phyloP scores from a whole-genome alignment of 1,284 basidiomycete species.

The Wallemia hederae region DNA sequence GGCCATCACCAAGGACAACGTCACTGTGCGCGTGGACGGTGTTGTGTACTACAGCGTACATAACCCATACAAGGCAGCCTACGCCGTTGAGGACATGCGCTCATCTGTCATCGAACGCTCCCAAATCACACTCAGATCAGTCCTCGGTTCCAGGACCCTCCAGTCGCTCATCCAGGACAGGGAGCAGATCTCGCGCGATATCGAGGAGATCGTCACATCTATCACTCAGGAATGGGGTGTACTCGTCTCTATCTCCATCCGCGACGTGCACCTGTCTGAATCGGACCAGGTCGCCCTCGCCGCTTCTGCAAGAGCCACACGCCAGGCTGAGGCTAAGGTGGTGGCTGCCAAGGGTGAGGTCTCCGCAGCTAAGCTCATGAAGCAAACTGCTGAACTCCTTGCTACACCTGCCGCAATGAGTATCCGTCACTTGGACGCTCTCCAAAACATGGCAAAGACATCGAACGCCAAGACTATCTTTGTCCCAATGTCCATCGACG shows the following conservation, averaged over 20 bases:
- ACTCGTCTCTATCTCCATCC: constrained; percentile 1
- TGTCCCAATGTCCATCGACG: constrained; percentile 37
- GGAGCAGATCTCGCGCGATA: constrained; percentile 82
- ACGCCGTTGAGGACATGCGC: constrained; percentile 64
- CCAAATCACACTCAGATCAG: constrained; percentile 79
- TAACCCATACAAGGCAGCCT: constrained; percentile 65
- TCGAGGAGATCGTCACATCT: constrained; percentile 54
- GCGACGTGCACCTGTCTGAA: not conserved
- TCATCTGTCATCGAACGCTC: constrained; percentile 71
- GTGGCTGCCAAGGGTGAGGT: constrained; percentile 91
- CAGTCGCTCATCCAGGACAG: constrained; percentile 36
- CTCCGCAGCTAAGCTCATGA: constrained; percentile 74
- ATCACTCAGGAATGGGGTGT: not conserved
- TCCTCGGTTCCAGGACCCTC: constrained; percentile 28
- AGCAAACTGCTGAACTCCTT: constrained; percentile 70
- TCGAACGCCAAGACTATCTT: constrained; percentile 66
- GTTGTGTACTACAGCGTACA: constrained; percentile 56
- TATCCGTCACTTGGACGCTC: constrained; percentile 73
- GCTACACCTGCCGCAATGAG: constrained; percentile 87
- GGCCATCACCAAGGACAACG: constrained; percentile 60
- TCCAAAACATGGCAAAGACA: constrained; percentile 39
- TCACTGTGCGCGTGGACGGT: constrained; percentile 50
- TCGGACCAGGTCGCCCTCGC: constrained; percentile 31
- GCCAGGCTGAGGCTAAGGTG: constrained; percentile 27
- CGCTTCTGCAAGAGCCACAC: constrained; percentile 10